phyloP scores from a whole-genome alignment of 768 basidiomycete species.

The Pholiota microspora region DNA sequence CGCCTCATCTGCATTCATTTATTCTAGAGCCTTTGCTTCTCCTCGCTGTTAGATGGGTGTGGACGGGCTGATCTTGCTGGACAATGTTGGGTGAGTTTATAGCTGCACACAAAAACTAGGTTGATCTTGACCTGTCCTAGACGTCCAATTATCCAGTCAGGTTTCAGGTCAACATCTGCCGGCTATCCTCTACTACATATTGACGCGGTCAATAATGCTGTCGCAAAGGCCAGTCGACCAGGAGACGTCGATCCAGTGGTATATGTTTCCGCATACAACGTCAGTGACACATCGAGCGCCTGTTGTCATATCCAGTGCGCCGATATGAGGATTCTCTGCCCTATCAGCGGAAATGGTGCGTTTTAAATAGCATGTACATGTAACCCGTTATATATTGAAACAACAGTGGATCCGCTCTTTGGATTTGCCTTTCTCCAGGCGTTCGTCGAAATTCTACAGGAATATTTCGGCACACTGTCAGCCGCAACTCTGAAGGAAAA shows the following conservation, averaged over 20 bases:
- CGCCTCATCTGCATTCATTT: neutral
- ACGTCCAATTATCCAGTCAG: constrained; percentile 85
- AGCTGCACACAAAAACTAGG: constrained; percentile 3
- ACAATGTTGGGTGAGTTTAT: constrained; percentile 62
- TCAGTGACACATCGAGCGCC: constrained; percentile 55
- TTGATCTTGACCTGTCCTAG: constrained; percentile 32
- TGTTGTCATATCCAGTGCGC: constrained; percentile 81
- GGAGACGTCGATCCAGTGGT: constrained; percentile 73
- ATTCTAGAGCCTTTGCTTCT: too few relatives aligned
- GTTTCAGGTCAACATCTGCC: constrained; percentile 74
- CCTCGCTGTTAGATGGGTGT: constrained; percentile 71
- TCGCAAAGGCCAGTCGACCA: constrained; percentile 51
- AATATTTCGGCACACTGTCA: constrained; percentile 88
- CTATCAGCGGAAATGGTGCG: constrained; percentile 83
- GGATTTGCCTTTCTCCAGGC: constrained; percentile 88
- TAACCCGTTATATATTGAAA: constrained; percentile 15
- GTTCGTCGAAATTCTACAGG: constrained; percentile 78
- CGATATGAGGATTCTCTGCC: constrained; percentile 76
- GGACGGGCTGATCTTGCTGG: constrained; percentile 80
- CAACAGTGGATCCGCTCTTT: constrained; percentile 80
- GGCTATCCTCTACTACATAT: constrained; percentile 85
- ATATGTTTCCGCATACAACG: constrained; percentile 52
- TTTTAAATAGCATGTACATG: constrained; percentile 12
- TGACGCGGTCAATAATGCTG: constrained; percentile 77
- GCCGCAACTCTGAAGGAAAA: constrained; percentile 82